Evolutionary conservation across 306 rosid species (phyloP).

Genomic region (Benincasa hispida): DNA sequence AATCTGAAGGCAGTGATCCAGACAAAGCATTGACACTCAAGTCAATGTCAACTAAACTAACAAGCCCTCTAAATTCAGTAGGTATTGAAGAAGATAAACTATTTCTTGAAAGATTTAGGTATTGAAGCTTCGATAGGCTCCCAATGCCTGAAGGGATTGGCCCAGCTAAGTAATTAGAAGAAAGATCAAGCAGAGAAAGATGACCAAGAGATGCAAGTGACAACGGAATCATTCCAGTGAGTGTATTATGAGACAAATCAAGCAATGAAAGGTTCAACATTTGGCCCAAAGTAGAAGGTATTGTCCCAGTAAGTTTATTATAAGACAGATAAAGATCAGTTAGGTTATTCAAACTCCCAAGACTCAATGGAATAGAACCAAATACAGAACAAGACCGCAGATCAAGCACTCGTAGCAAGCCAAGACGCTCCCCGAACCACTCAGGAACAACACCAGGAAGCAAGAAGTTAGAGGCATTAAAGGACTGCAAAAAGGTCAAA

Average conservation of each 20-base stretch:
- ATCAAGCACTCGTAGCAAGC: conserved; percentile 52
- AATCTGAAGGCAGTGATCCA: conserved; percentile 35
- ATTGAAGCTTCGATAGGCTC: conserved; percentile 39
- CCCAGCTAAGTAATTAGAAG: conserved; percentile 47
- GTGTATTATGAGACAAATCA: conserved; percentile 53
- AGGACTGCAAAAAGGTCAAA: conserved; percentile 45
- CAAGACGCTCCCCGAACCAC: conserved; percentile 47
- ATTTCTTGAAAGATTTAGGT: conserved; percentile 67
- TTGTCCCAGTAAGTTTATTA: conserved; percentile 48
- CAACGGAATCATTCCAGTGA: conserved; percentile 41
- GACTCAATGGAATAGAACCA: conserved; percentile 47
- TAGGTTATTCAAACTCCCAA: conserved; percentile 62
- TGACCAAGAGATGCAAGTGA: conserved; percentile 37
- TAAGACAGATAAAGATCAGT: conserved; percentile 47
- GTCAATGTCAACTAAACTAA: conserved; percentile 70
- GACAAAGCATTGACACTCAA: conserved; percentile 53
- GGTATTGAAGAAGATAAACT: conserved; percentile 47
- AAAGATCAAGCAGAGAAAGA: conserved; percentile 57
- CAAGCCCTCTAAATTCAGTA: conserved; percentile 41
- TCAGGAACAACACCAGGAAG: conserved; percentile 70
- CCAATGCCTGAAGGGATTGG: conserved; percentile 44
- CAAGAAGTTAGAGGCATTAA: conserved; percentile 72
- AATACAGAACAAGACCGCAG: conserved; percentile 60
- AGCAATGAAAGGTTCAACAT: conserved; percentile 42
- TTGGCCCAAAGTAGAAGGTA: conserved; percentile 54